Conservation (phyloP, 2,329 filamentous ascomycete species). For the Coniochaeta hoffmannii region DNA sequence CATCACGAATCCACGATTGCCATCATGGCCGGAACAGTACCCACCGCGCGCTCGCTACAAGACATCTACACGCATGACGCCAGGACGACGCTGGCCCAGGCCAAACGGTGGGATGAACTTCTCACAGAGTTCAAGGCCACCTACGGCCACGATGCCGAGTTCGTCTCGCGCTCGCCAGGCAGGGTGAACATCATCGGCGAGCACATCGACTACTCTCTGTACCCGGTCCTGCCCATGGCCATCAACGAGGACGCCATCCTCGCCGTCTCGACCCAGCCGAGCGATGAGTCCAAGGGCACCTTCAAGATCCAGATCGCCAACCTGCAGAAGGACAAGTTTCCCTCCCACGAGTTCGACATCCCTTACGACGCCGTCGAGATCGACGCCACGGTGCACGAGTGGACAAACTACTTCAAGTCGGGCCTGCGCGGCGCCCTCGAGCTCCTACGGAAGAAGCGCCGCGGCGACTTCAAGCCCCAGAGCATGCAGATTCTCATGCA, state of each 20-base stretch:
- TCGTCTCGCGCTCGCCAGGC: slow-evolving; percentile 84
- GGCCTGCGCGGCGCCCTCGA: slow-evolving; percentile 77
- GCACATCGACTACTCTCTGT: slow-evolving; percentile 98
- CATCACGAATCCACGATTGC: not conserved
- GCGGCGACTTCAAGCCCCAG: slow-evolving; percentile 51
- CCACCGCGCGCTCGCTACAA: slow-evolving; percentile 64
- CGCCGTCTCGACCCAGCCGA: slow-evolving; percentile 51
- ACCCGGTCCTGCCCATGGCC: slow-evolving; percentile 92
- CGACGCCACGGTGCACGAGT: slow-evolving; percentile 79
- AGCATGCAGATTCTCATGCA: slow-evolving; percentile 87
- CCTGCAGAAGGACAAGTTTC: slow-evolving; percentile 67
- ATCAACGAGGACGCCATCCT: slow-evolving; percentile 87
- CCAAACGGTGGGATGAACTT: slow-evolving; percentile 67
- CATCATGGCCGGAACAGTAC: slow-evolving; percentile 56
- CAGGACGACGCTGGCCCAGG: slow-evolving; percentile 59
- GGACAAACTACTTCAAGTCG: slow-evolving; percentile 98
- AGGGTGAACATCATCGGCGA: slow-evolving; percentile 98
- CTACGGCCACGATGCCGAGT: slow-evolving; percentile 67
- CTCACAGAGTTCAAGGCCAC: slow-evolving; percentile 60
- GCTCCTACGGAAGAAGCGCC: slow-evolving; percentile 62
- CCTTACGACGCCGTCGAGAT: slow-evolving; percentile 63
- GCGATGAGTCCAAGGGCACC: slow-evolving; percentile 36
- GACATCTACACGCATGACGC: slow-evolving; percentile 79
- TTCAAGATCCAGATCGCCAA: slow-evolving; percentile 75
- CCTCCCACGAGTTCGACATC: slow-evolving; percentile 66